Base-by-base conservation (phyloP, 2,329 filamentous ascomycete genomes). In the Phialophora verrucosa region DNA sequence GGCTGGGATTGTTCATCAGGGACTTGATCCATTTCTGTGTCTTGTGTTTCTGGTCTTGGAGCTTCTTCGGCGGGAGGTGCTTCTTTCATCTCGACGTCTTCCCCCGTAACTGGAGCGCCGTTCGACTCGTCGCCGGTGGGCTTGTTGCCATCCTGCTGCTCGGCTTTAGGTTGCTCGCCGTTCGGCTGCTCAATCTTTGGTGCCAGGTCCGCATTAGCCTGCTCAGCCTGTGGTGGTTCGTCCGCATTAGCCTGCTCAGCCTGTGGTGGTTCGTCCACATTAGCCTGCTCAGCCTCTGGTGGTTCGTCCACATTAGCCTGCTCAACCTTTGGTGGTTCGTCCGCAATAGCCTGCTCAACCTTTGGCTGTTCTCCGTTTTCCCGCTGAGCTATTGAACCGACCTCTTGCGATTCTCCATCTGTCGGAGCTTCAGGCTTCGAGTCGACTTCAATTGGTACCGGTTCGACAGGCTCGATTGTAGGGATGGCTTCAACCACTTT, bases 11-110 rank as follows among this genome's bases (percentile, higher is more conserved):
- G 50, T 17, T 54, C 29, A 47, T 63, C 59, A 29, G 66, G 61
- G 27, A 47, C 29, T 53, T 27, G 53, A 20, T 25, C 54, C 55
- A 60, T 56, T 20, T 60, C 57, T 38, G 42, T 50, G 29, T 47
- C 57, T 17, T 49, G 17, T 11, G 60, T 27, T 14, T 69, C 68
- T 11, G 61, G 51, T 61, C 63, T 69, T 14, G 66, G 32, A 70
- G 70, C 31, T 42, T 71, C 69, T 53, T 73, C 68, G 14, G 75
- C 63, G n/a, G 74, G 69, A 32, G 76, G 75, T 3, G 75, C 76
- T 68, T 82, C 82, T 57, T 78, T 78, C 80, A 82, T 82, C 32
- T 80, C 78, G n/a, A 81, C 81, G 31, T 79, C 77, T 31, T 79
- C 76, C 70, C 80, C 78, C n/a, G 64, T 66, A 17, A 58, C n/a